Conservation (phyloP, 2,329 filamentous ascomycete genomes). For the Calycina herbarum region DNA sequence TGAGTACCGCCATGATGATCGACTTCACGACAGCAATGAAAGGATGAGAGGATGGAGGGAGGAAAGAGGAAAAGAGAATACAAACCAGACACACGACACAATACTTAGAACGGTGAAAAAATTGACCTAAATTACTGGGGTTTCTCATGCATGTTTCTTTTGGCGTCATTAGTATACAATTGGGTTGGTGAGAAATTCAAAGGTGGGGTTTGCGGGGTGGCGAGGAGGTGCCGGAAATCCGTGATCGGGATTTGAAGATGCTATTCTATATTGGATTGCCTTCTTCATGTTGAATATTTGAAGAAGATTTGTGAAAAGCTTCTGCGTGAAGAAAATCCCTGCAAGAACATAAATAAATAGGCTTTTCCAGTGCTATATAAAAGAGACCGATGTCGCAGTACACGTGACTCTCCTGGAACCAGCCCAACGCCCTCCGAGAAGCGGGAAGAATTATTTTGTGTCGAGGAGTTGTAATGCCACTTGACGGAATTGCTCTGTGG, state of each 20-base stretch:
- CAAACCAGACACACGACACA: not conserved
- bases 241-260: not conserved
- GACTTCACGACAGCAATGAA: no score
- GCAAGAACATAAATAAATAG: no score
- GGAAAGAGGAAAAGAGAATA: not conserved
- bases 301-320: no score
- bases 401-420: no score
- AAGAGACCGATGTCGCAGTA: no score
- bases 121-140: not conserved
- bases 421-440: no score
- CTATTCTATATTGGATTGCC: not conserved
- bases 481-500: no score
- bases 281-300: no score
- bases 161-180: not conserved
- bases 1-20: conserved; percentile 5
- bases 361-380: no score
- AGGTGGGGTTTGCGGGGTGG: not conserved
- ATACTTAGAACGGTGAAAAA: not conserved
- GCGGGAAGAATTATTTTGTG: no score
- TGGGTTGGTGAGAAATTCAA: not conserved
- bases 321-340: no score
- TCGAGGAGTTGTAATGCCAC: no score
- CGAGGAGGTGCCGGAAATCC: not conserved
- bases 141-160: not conserved
- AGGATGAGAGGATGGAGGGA: not conserved